These are phyloP conservation scores for Lentinula sp. DNA, from an alignment of 768 basidiomycete species.

Conservation along the genomic window DNA sequence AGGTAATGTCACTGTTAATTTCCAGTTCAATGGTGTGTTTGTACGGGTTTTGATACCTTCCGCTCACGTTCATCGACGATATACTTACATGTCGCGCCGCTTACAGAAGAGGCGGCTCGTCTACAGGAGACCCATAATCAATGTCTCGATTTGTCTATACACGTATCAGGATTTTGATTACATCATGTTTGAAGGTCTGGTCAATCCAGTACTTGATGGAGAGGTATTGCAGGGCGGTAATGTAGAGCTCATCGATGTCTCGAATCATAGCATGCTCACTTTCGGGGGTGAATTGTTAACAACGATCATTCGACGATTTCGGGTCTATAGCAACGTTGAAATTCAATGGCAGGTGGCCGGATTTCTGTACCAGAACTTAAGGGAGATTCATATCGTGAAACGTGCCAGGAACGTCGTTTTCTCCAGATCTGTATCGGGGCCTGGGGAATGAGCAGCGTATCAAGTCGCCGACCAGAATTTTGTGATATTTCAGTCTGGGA, in stretches of 20 bases:
- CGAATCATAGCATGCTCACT: background rate
- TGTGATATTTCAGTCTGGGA: too few relatives aligned
- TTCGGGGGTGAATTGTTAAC: background rate
- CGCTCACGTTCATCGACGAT: background rate
- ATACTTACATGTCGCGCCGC: too few relatives aligned
- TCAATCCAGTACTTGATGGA: background rate
- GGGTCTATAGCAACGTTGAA: background rate
- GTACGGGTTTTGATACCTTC: background rate
- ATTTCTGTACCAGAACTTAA: background rate
- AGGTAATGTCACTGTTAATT: background rate
- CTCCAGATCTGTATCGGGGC: background rate
- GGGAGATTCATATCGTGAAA: background rate
- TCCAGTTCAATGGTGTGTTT: slow-evolving; percentile 4
- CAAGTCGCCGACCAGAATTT: background rate
- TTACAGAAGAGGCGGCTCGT: too few relatives aligned
- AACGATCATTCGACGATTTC: background rate
- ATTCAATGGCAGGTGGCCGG: background rate
- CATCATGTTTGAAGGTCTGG: background rate
- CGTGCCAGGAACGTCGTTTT: background rate
- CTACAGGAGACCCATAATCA: too few relatives aligned
- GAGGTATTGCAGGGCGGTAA: background rate
- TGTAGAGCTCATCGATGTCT: background rate
- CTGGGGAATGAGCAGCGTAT: background rate
- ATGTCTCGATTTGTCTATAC: background rate
- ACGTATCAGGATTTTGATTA: background rate